Conservation (phyloP, 1,284 basidiomycete species). For the Cerioporus squamosus region DNA sequence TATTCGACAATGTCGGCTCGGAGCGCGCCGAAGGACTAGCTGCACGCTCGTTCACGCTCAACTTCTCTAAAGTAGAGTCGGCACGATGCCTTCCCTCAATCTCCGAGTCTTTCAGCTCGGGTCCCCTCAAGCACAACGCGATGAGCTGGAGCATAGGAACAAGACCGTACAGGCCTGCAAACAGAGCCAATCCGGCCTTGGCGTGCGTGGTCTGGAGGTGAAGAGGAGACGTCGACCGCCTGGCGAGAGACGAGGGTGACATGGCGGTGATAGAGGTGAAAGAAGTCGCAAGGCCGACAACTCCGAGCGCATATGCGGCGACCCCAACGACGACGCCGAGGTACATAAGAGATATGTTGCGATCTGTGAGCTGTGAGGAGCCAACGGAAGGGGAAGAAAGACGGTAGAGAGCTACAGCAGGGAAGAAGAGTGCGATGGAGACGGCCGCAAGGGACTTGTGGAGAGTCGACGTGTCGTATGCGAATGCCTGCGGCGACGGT, state of each 20-base stretch:
- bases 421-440: slow-evolving; percentile 63
- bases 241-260: slow-evolving; percentile 26
- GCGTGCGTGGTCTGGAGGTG: slow-evolving; percentile 65
- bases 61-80: slow-evolving; percentile 54
- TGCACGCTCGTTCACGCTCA: slow-evolving; percentile 35
- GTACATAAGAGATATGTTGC: slow-evolving; percentile 35
- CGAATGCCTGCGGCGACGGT: slow-evolving; percentile 8
- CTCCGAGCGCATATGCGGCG: slow-evolving; percentile 61
- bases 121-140: slow-evolving; percentile 32
- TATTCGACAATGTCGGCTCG: slow-evolving; percentile 13
- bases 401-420: slow-evolving; percentile 57
- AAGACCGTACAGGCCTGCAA: slow-evolving; percentile 58
- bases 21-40: slow-evolving; percentile 27
- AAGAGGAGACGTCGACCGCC: slow-evolving; percentile 32
- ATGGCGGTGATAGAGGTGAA: slow-evolving; percentile 56
- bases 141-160: slow-evolving; percentile 51
- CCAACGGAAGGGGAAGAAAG: slow-evolving; percentile 47
- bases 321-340: slow-evolving; percentile 45
- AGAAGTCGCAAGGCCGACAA: slow-evolving; percentile 62
- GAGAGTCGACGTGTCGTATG: slow-evolving; percentile 55
- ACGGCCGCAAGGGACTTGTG: slow-evolving; percentile 72
- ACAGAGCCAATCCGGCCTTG: slow-evolving; percentile 63
- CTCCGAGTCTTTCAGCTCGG: slow-evolving; percentile 3
- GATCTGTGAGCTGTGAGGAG: slow-evolving; percentile 24
- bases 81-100: slow-evolving; percentile 30